These are phyloP conservation scores for Zychaea mexicana DNA, from an alignment of 371 early-diverging fungal genomes.

Conservation along the genomic window DNA sequence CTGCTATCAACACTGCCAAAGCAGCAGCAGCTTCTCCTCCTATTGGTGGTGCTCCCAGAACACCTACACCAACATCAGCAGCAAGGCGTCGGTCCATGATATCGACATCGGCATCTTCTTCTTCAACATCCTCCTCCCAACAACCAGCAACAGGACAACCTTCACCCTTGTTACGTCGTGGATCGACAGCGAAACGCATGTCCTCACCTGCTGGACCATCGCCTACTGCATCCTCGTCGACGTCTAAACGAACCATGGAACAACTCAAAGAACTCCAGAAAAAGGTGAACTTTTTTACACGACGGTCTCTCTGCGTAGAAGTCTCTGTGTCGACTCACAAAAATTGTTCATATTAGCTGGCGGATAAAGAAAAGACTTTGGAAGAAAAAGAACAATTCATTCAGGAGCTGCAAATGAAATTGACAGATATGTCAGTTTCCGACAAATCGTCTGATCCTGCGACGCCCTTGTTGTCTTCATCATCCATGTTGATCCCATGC, in stretches of 20 bases:
- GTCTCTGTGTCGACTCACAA: not conserved
- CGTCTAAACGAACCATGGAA: not conserved
- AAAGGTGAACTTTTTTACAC: conserved; percentile 8
- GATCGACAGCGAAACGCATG: not conserved
- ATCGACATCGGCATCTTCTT: conserved; percentile 7
- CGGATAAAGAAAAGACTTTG: conserved; percentile 18
- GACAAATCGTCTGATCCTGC: conserved; percentile 12
- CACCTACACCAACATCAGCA: conserved; percentile 16
- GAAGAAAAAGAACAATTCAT: conserved; percentile 29
- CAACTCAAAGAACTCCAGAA: conserved; percentile 32
- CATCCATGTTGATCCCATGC: conserved; percentile 22
- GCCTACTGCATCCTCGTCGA: conserved; percentile 18
- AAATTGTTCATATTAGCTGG: conserved; percentile 13
- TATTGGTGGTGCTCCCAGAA: conserved; percentile 5
- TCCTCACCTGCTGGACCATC: conserved; percentile 13
- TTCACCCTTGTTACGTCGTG: conserved; percentile 1
- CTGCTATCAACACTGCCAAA: conserved; percentile 18
- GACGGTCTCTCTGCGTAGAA: no score
- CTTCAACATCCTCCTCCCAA: conserved; percentile 15
- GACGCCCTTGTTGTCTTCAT: conserved; percentile 21
- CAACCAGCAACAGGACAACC: not conserved
- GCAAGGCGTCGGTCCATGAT: conserved; percentile 33
- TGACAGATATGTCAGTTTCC: conserved; percentile 9
- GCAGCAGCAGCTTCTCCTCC: not conserved
- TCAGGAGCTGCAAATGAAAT: conserved; percentile 24